Percentiles rank a stretch among this genome's conserved stretches.
Conservation (phyloP, 1,139 yeast species). For the Entelexis sorbosivorans region DNA sequence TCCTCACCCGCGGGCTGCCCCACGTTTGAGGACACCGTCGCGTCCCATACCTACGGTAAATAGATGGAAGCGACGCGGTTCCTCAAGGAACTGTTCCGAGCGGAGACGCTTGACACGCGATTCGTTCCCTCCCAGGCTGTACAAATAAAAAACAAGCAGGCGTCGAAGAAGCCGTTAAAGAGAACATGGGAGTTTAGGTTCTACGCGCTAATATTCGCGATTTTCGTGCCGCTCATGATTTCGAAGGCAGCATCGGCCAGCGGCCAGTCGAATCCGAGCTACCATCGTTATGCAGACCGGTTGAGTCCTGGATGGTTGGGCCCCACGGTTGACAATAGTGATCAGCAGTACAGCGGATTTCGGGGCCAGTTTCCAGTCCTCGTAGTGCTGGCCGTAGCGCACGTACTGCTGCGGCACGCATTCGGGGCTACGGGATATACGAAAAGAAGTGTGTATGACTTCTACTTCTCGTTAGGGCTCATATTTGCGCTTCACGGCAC, state of each 20-base stretch:
- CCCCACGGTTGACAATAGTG: slow-evolving; percentile 71
- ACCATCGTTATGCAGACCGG: slow-evolving; percentile 47
- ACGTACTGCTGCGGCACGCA: slow-evolving; percentile 27
- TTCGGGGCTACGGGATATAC: slow-evolving; percentile 10
- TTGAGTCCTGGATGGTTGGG: slow-evolving; percentile 59
- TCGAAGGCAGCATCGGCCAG: slow-evolving; percentile 76
- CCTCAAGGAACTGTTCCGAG: slow-evolving; percentile 38
- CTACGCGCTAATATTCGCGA: slow-evolving; percentile 49
- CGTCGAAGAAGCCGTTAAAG: slow-evolving; percentile 57
- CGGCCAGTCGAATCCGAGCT: slow-evolving; percentile 57
- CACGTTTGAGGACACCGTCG: not conserved
- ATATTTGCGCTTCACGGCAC: slow-evolving; percentile 73
- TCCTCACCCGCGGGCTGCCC: not conserved
- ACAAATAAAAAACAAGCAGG: slow-evolving; percentile 37
- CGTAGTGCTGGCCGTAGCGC: slow-evolving; percentile 43
- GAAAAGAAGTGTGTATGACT: slow-evolving; percentile 50
- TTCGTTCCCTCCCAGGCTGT: slow-evolving; percentile 32
- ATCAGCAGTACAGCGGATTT: slow-evolving; percentile 77
- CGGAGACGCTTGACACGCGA: slow-evolving; percentile 70
- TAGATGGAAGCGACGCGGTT: slow-evolving; percentile 2
- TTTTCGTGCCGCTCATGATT: slow-evolving; percentile 73
- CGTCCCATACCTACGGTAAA: not conserved
- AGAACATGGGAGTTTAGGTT: slow-evolving; percentile 57
- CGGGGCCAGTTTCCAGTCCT: slow-evolving; percentile 65
- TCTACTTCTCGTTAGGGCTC: slow-evolving; percentile 58